Percentiles rank a stretch among this genome's conserved stretches.
phyloP scores from a whole-genome alignment of 495 filamentous ascomycete species.

The Stereocaulon alpinum region DNA sequence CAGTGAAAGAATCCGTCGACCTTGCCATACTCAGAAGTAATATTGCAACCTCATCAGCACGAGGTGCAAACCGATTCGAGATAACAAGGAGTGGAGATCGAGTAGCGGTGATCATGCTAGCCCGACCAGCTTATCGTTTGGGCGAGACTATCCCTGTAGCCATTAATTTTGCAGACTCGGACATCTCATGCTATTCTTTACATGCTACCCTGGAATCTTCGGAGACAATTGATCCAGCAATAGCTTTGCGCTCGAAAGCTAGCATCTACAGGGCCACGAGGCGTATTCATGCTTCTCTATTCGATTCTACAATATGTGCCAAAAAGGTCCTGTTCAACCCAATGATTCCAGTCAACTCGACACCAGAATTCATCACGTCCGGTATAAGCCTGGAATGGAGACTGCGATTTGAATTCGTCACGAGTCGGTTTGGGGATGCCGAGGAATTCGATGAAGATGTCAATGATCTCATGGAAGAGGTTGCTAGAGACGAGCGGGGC shows the following conservation, averaged over 20 bases:
- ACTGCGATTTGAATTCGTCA: slow-evolving; percentile 81
- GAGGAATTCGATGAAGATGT: slow-evolving; percentile 29
- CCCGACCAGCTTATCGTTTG: slow-evolving; percentile 82
- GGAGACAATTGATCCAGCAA: slow-evolving; percentile 62
- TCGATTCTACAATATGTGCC: slow-evolving; percentile 72
- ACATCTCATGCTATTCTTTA: slow-evolving; percentile 70
- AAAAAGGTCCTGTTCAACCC: slow-evolving; percentile 68
- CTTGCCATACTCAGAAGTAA: slow-evolving; percentile 79
- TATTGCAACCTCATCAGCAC: slow-evolving; percentile 44
- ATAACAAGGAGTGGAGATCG: slow-evolving; percentile 80
- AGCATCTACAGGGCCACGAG: slow-evolving; percentile 80
- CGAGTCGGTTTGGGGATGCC: slow-evolving; percentile 31
- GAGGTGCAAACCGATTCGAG: slow-evolving; percentile 79
- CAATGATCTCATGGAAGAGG: slow-evolving; percentile 36
- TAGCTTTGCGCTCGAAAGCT: slow-evolving; percentile 74
- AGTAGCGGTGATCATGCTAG: slow-evolving; percentile 78
- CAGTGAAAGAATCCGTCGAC: slow-evolving; percentile 80
- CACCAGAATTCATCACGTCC: slow-evolving; percentile 81
- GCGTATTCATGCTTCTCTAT: slow-evolving; percentile 60
- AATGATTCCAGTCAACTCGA: slow-evolving; percentile 67
- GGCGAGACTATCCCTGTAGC: slow-evolving; percentile 76
- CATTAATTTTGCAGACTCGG: slow-evolving; percentile 66
- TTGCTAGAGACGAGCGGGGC: slow-evolving; percentile 62
- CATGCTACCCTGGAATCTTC: slow-evolving; percentile 66
- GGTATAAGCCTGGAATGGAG: slow-evolving; percentile 80